Percentiles rank a stretch among this genome's conserved stretches.
Conservation (phyloP, 2,329 filamentous ascomycete species). For the Colletotrichum ledebouriae region DNA sequence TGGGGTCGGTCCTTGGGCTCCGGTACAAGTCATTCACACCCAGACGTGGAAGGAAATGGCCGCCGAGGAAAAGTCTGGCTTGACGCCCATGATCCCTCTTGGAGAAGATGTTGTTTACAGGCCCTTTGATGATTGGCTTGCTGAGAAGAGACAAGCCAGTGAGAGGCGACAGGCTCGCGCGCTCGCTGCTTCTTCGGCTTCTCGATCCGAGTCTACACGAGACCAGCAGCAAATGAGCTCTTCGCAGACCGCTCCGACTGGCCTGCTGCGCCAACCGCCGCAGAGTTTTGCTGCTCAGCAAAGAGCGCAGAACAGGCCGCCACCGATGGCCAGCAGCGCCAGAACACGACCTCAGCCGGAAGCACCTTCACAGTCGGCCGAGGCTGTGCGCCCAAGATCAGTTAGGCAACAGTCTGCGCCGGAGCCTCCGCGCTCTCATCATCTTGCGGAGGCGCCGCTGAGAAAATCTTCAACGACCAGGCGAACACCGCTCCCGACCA, state of each 20-base stretch:
- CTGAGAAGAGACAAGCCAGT: conserved; percentile 63
- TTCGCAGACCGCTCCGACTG: conserved; percentile 54
- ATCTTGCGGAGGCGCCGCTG: conserved; percentile 33
- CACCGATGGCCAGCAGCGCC: conserved; percentile 46
- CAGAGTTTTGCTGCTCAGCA: conserved; percentile 78
- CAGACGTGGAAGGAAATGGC: conserved; percentile 76
- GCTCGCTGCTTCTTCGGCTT: conserved; percentile 42
- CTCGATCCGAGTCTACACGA: conserved; percentile 42
- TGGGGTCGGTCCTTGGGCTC: conserved; percentile 69
- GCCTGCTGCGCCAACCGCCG: conserved; percentile 66
- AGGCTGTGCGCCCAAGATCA: conserved; percentile 31
- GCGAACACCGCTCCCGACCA: conserved; percentile 40
- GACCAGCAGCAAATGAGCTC: conserved; percentile 53
- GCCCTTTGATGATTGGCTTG: conserved; percentile 72
- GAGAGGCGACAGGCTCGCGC: conserved; percentile 60
- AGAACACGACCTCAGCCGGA: conserved; percentile 49
- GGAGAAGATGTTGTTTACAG: conserved; percentile 73
- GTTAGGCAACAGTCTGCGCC: conserved; percentile 40
- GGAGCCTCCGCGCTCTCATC: conserved; percentile 29
- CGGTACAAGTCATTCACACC: conserved; percentile 62
- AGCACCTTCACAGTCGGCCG: conserved; percentile 24
- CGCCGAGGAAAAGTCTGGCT: conserved; percentile 75
- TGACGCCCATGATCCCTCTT: conserved; percentile 74
- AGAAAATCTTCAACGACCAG: conserved; percentile 30
- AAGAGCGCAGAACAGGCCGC: conserved; percentile 67